Evolutionary conservation across 164 flowering plant species (phyloP), one percentile per base, ranked within the genome.

Genomic region (Cinnamomum micranthum): DNA sequence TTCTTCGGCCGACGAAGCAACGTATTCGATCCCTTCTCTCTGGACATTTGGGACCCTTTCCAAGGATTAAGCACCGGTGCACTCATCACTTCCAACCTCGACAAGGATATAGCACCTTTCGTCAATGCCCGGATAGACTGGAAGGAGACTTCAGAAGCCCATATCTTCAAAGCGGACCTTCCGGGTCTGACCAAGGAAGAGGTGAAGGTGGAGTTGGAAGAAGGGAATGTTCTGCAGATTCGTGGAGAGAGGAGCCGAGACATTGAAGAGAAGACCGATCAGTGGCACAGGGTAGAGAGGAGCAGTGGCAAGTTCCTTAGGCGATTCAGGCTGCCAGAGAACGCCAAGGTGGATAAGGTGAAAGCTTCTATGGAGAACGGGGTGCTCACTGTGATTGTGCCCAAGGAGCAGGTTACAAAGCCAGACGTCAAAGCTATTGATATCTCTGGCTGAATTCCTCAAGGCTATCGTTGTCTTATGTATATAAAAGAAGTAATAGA

Each of bases 71-170:
- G 58, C 19, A 17, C n/a, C 23, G 31, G n/a, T 17, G 24, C 31
- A 65, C 25, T 71, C 20, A 9, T 31, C 12, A 3, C 64, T 12
- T 72, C 78, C 6, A 60, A 4, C 64, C 17, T 24, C 14, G 14
- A 47, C 55, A 66, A 27, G 50, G 85, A 80, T 27, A 74, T 74
- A 0, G 24, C 83, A 11, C 74, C 77, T 19, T 67, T 80, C 15
- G 80, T 71, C 5, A 74, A 69, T 47, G 59, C 81, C 10, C 65
- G 66, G 2, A 71, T 82, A 11, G 85, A 84, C 22, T 84, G 86
- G 86, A 81, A 77, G 71, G 84, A 84, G 55, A 84, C 84, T n/a
- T 78, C 81, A 9, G 78, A 81, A 51, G 78, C 81, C 0, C 86
- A 84, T 23, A 52, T 84, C 22, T 84, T 81, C 82, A 83, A 76